These are phyloP conservation scores for Podosphaera fusca DNA, from an alignment of 2,329 filamentous ascomycete genomes.

Conservation along the genomic window DNA sequence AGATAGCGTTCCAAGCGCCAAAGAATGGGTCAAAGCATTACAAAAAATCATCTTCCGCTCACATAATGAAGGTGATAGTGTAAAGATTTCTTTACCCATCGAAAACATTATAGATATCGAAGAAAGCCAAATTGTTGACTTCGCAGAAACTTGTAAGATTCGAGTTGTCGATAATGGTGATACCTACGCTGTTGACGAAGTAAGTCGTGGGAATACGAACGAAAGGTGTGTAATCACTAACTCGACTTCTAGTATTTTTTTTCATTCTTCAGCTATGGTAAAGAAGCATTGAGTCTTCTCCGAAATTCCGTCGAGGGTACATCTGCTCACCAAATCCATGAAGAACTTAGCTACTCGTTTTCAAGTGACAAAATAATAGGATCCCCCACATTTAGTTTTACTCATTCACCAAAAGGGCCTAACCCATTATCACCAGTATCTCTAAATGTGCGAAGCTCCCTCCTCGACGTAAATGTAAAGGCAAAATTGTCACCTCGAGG, in stretches of 20 bases:
- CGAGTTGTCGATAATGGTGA: conserved; percentile 84
- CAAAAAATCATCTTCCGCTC: conserved; percentile 90
- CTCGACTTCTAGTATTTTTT: conserved; percentile 60
- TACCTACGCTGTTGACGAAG: conserved; percentile 86
- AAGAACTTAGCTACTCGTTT: conserved; percentile 8
- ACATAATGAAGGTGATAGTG: conserved; percentile 88
- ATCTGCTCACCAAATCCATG: conserved; percentile 14
- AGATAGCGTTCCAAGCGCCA: conserved; percentile 68
- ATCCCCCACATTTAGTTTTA: conserved; percentile 7
- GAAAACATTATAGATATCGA: conserved; percentile 81
- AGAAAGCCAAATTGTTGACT: conserved; percentile 71
- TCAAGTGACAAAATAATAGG: conserved; percentile 1
- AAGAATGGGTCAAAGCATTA: conserved; percentile 87
- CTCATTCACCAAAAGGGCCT: conserved; percentile 4
- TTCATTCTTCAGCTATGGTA: conserved; percentile 72
- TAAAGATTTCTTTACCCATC: conserved; percentile 83
- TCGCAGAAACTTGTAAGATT: conserved; percentile 84
- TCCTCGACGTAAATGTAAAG: conserved; percentile 31
- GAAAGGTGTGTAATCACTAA: conserved; percentile 9
- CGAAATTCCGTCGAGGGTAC: conserved; percentile 19
- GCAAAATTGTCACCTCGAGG: conserved; percentile 33
- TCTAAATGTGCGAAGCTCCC: conserved; percentile 8
- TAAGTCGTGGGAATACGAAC: conserved; percentile 17
- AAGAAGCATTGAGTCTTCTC: conserved; percentile 61
- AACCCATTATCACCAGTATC: conserved; percentile 1